Base-by-base conservation (phyloP, 2,329 filamentous ascomycete genomes). In the Paradendryphiella salina region DNA sequence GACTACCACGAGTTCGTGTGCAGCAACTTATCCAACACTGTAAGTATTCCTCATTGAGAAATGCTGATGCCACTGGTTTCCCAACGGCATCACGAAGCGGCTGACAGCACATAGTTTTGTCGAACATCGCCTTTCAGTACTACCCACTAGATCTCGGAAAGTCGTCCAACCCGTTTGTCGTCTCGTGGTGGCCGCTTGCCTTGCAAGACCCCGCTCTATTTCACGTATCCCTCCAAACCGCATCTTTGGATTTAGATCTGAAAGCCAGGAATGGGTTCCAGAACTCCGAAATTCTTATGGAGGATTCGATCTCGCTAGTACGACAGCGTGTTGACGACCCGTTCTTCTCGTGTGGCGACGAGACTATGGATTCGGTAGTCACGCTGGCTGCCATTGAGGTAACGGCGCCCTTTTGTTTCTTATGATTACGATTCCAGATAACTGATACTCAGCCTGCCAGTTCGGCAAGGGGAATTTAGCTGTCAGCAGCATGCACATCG, bases 111-210 rank as follows among this genome's bases (percentile, higher is more conserved):
- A 10, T 46, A 83, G 82, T 85, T 54, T 69, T 83, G 3, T 75
- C 77, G 34, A 82, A 79, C 36, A 84, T 85, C 38, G 80, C 81
- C 0, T 84, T 84, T 42, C 78, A 83, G 54, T 84, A 84, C 59
- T 84, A 84, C 57, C 82, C 82, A 0, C 70, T 83, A 15, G 82
- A 84, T 43, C 69, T 82, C 6, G 77, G 73, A 52, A 60, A 74
- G n/a, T 65, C 66, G 0, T 81, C 82, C 6, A 84, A 84, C 56
- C 82, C 82, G 0, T 84, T 84, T 52, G 69, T 84, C 14, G 69
- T 82, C 5, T 83, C 80, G 0, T 84, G 82, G 82, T 84, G 82
- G 81, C 82, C 82, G 0, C 71, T 80, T 1, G 81, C 82, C 0
- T 73, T 84, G 0, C 76, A 73, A 0, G 82, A 84, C 47, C 80